Evolutionary conservation across 768 basidiomycete genomes (phyloP).

Genomic region (Amanita jacksonii): DNA sequence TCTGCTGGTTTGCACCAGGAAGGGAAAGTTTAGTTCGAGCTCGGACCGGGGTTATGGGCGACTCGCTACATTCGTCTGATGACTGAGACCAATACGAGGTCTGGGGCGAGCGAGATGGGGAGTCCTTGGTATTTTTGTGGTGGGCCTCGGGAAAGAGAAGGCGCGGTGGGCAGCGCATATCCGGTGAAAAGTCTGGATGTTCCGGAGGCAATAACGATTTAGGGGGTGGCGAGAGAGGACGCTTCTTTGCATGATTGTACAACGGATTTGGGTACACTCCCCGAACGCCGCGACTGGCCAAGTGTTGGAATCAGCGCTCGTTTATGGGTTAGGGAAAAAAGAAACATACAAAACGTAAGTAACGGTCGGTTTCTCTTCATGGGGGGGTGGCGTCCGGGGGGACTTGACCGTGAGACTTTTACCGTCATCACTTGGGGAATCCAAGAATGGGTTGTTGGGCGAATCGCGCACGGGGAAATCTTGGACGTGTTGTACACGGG

Average conservation of each 20-base stretch:
- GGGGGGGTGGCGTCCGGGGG: constrained; percentile 29
- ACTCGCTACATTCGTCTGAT: background rate
- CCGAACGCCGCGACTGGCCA: constrained; percentile 54
- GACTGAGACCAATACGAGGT: too few species aligned
- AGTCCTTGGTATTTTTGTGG: constrained; percentile 10
- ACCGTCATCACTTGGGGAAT: constrained; percentile 26
- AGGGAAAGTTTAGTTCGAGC: background rate
- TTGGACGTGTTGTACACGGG: constrained; percentile 15
- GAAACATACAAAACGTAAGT: constrained; percentile 65
- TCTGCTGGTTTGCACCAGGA: background rate
- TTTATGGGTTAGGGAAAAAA: background rate
- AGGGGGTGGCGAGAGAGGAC: constrained; percentile 33
- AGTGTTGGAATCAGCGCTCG: background rate
- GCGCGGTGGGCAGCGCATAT: constrained; percentile 43
- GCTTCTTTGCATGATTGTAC: constrained; percentile 34
- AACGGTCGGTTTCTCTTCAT: constrained; percentile 50
- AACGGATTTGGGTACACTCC: constrained; percentile 55
- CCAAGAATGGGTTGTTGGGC: constrained; percentile 65
- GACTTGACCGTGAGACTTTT: constrained; percentile 16
- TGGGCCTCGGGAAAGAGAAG: constrained; percentile 39
- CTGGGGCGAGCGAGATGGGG: too few species aligned
- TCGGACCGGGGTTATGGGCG: constrained; percentile 2
- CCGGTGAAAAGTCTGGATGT: constrained; percentile 59
- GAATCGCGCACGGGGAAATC: constrained; percentile 42
- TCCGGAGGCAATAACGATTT: constrained; percentile 47